These are phyloP conservation scores for Sechiopsis laciniata DNA, from an alignment of 306 rosid genomes.

Conservation along the genomic window DNA sequence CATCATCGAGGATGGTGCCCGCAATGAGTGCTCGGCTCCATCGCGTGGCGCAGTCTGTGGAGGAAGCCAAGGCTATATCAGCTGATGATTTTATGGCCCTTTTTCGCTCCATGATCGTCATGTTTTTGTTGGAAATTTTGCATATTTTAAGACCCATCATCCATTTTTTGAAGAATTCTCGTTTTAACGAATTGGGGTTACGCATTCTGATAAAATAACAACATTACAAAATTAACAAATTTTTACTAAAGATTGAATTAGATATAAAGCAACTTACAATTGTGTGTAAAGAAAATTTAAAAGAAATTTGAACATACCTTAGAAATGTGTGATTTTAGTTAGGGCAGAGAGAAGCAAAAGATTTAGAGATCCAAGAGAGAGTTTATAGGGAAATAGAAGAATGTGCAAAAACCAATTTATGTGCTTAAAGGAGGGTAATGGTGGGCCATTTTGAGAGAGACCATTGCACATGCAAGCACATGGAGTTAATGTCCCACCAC, in stretches of 20 bases:
- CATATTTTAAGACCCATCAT: slow-evolving; percentile 51
- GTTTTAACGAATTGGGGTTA: slow-evolving; percentile 38
- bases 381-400: slow-evolving; percentile 32
- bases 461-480: slow-evolving; percentile 98
- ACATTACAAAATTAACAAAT: background rate
- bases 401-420: slow-evolving; percentile 53
- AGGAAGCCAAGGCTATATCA: slow-evolving; percentile 77
- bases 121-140: slow-evolving; percentile 33
- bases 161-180: slow-evolving; percentile 65
- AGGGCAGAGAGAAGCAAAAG: slow-evolving; percentile 20
- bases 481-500: slow-evolving; percentile 73
- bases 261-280: background rate
- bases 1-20: slow-evolving; percentile 27
- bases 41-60: slow-evolving; percentile 38
- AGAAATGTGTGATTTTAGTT: background rate
- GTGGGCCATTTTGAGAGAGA: slow-evolving; percentile 75
- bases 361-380: slow-evolving; percentile 41
- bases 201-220: slow-evolving; percentile 39
- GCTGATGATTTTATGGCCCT: slow-evolving; percentile 71
- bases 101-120: slow-evolving; percentile 58
- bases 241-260: background rate
- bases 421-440: slow-evolving; percentile 44
- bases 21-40: slow-evolving; percentile 70
- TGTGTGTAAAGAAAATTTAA: background rate
- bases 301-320: slow-evolving; percentile 32